Conservation (phyloP, 1,139 yeast genomes). For the Hanseniaspora gamundiae region DNA sequence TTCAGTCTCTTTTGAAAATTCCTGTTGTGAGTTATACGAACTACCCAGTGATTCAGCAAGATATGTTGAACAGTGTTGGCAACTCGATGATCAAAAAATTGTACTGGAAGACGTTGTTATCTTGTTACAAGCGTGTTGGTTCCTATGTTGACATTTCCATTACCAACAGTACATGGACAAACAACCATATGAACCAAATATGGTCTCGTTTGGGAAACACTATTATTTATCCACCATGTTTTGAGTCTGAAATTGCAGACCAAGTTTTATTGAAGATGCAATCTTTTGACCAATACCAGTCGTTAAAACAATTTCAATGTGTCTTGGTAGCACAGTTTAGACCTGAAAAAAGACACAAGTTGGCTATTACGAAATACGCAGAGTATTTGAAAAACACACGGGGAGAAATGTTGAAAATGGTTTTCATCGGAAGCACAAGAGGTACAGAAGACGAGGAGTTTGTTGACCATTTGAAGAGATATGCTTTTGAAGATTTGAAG, state of each 20-base stretch:
- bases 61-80: slow-evolving; percentile 46
- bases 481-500: slow-evolving; percentile 33
- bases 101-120: slow-evolving; percentile 62
- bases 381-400: slow-evolving; percentile 27
- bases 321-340: slow-evolving; percentile 88
- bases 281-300: slow-evolving; percentile 7
- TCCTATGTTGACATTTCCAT: slow-evolving; percentile 51
- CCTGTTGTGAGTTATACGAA: slow-evolving; percentile 86
- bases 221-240: slow-evolving; percentile 79
- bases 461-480: slow-evolving; percentile 36
- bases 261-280: slow-evolving; percentile 10
- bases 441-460: slow-evolving; percentile 51
- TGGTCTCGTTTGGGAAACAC: slow-evolving; percentile 38
- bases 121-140: slow-evolving; percentile 57
- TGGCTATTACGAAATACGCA: slow-evolving; percentile 54
- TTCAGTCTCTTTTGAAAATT: slow-evolving; percentile 40
- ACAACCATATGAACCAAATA: slow-evolving; percentile 49
- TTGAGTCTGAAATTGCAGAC: slow-evolving; percentile 40
- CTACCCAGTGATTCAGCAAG: slow-evolving; percentile 81
- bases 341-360: slow-evolving; percentile 82
- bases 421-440: slow-evolving; percentile 79
- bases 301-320: slow-evolving; percentile 40
- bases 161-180: slow-evolving; percentile 90
- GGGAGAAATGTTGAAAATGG: slow-evolving; percentile 35
- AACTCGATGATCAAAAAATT: slow-evolving; percentile 34